phyloP scores from a whole-genome alignment of 1,284 basidiomycete species.

The Puccinia sorghi region DNA sequence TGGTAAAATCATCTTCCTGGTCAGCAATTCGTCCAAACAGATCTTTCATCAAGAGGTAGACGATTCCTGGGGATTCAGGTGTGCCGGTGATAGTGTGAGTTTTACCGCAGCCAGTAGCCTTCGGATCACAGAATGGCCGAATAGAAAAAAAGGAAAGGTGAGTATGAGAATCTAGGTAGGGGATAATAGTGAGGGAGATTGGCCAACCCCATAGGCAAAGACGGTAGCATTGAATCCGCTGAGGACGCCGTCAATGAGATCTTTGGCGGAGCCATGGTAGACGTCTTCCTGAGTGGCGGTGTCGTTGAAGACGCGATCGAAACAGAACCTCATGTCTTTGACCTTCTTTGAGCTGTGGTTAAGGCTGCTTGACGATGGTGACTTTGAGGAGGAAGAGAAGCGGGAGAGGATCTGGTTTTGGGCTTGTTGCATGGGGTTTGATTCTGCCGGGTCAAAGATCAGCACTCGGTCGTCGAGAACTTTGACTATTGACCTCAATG shows the following conservation, averaged over 20 bases:
- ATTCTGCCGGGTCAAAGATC: constrained; percentile 92
- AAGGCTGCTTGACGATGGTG: not conserved
- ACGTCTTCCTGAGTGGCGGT: constrained; percentile 78
- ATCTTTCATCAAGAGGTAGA: constrained; percentile 94
- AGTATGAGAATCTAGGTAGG: not conserved
- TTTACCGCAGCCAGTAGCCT: constrained; percentile 98
- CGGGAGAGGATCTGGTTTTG: constrained; percentile 44
- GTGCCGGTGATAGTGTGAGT: constrained; percentile 96
- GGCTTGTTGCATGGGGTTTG: constrained; percentile 63
- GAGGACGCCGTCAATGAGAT: constrained; percentile 75
- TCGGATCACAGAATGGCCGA: constrained; percentile 29
- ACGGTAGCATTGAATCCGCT: constrained; percentile 96
- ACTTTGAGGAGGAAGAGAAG: constrained; percentile 17
- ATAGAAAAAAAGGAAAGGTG: constrained; percentile 1
- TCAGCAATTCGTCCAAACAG: constrained; percentile 86
- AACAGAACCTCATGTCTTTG: constrained; percentile 72
- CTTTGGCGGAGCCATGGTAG: constrained; percentile 78
- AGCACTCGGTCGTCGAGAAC: constrained; percentile 64
- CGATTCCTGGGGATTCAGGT: constrained; percentile 80
- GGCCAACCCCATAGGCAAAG: constrained; percentile 91
- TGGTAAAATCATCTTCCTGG: constrained; percentile 74
- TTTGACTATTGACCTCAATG: constrained; percentile 54
- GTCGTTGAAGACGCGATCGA: constrained; percentile 83
- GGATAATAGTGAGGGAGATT: not conserved
- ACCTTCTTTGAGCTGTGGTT: constrained; percentile 53